Base-by-base conservation (phyloP, 2,329 filamentous ascomycete genomes). In the Paracorniculantispora psalliotae region DNA sequence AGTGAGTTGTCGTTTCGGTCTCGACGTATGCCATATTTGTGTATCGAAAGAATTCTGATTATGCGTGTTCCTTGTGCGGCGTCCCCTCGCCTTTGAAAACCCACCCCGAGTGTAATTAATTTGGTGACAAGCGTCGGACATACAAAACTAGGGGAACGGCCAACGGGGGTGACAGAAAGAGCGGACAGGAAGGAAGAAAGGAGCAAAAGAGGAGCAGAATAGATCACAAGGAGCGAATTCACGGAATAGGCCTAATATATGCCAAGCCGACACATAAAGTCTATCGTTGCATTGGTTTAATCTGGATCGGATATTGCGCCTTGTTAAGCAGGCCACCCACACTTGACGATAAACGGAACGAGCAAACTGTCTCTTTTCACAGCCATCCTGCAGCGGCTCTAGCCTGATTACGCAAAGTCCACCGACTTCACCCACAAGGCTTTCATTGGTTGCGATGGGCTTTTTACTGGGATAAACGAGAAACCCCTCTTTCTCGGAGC, bases 401-500 rank as follows among this genome's bases (percentile, higher is more conserved):
- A 19, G 53, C 23, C 17, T 33, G 43, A 46, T 15, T 10, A 13
- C 13, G 15, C n/a, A n/a, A 15, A 35, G 28, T 26, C 15, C 19
- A 55, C 41, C 26, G 19, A 13, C 2, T 46, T 37, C 4, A n/a
- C 28, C 26, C 21, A 46, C 52, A 37, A 15, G 28, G 28, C 19
- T n/a, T 12, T 33, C 13, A 46, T 26, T 46, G 39, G 52, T 19
- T 13, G 41, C n/a, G 2, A n/a, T 25, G 10, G 26, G 28, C 15
- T 19, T 15, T 19, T 41, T 41, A 17, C 35, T 52, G 23, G 41
- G 41, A 55, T 55, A 46, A 55, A 55, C 52, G 41, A 55, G 9
- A 19, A 30, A 35, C 52, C 52, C 52, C 39, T 55, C 39, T 55
- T 33, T 46, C 52, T 55, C 39, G 39, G 52, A 55, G 52, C 39